Base-by-base conservation (phyloP, 208 protist species). In the Trypanosoma platydactyli region DNA sequence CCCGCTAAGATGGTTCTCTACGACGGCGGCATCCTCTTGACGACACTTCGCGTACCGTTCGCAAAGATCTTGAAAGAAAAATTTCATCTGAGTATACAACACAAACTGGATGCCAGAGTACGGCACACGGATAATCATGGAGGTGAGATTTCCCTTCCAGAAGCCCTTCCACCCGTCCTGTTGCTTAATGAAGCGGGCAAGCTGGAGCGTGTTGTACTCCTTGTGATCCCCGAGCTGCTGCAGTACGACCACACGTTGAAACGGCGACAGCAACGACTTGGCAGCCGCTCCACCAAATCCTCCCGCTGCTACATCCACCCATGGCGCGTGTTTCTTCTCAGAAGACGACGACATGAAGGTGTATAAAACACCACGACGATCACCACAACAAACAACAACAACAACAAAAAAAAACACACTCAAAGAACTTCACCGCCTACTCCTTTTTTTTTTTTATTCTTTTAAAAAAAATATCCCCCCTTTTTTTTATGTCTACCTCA, bases 31-130 rank as follows among this genome's bases (percentile, higher is more conserved):
- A 45, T 15, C 20, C 22, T 40, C 33, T 5, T 62, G 13, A 15
- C 57, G 20, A 38, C 20, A 41, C 49, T 30, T 73, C 41, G 48
- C 63, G 18, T 74, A 51, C 18, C 24, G 35, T 30, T 60, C 68
- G 51, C 62, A 68, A 2, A 71, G 54, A 45, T 93, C 83, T 58
- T 94, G 91, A 27, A 92, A 73, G 41, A 82, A 64, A 59, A 94
- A 96, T 73, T 96, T 96, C 22, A 86, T 38, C 61, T 79, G 64
- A 22, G 74, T 82, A 73, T 96, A 96, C 41, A 93, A 57, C 5
- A 93, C 70, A 54, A 94, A 92, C 67, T 96, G 91, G 30, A 96
- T 81, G 35, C 88, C 91, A 62, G 83, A 91, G 86, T 92, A 96
- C 15, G 91, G 91, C 9, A 96, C 81, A 35, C 91, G 87, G 58